Base-by-base conservation (phyloP, 2,329 filamentous ascomycete species). In the Thielaviopsis populi region DNA sequence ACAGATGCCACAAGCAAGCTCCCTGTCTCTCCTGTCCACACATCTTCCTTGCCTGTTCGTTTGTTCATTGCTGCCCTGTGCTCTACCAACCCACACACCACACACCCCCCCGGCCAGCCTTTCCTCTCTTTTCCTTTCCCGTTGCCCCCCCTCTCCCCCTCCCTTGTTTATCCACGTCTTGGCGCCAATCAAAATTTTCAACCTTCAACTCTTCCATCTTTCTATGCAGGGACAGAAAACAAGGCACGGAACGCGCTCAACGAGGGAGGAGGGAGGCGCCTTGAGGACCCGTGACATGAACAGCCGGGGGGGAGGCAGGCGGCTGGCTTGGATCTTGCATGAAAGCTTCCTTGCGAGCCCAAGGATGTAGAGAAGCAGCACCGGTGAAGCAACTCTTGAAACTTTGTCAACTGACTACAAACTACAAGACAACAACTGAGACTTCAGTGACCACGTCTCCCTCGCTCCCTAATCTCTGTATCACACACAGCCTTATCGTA, bases 181-280 rank as follows among this genome's bases (percentile, higher is more conserved):
- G 27, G 53, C 53, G 37, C 37, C 53, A 56, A 30, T 56, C 27
- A n/a, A 30, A 22, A 13, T 15, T 37, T 17, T 56, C 27, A 56
- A 10, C 17, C 42, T 17, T 46, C 15, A 46, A 8, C n/a, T n/a
- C 42, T 46, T 46, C 15, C 15, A 46, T 46, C 42, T 46, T 56
- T 56, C 53, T 56, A 56, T 56, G 53, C 53, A 56, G 53, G 53
- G 53, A 56, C 53, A 11, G 17, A 56, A 53, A 19, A 33, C 11
- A 56, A 56, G 17, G 27, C 15, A 56, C 15, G 27, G 30, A 10
- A 33, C 27, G 53, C 15, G 5, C 10, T 56, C 50, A 8, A 15
- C 11, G 15, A 15, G 27, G 7, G 46, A 50, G 22, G 46, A 15
- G 48, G 6, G 53, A 56, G n/a, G 30, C 53, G 33, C 27, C 53